Conservation (phyloP, 2,329 filamentous ascomycete genomes). For the Rhytidhysteron rufulum region DNA sequence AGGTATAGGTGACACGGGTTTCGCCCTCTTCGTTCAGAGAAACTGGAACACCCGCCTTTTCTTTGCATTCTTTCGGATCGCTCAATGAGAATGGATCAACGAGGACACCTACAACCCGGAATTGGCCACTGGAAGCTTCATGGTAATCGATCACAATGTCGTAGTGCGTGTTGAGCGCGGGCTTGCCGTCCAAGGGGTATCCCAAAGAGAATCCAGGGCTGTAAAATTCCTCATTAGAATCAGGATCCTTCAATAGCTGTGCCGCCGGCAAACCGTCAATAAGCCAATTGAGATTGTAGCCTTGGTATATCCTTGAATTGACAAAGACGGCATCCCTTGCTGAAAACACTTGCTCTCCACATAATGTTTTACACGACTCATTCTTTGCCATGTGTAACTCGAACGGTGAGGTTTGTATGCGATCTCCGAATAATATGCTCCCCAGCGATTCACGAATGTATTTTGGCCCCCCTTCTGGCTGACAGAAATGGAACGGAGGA, state of each 20-base stretch:
- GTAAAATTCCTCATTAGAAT: slow-evolving; percentile 77
- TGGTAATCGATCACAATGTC: slow-evolving; percentile 94
- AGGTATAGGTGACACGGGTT: slow-evolving; percentile 77
- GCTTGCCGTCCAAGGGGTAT: slow-evolving; percentile 48
- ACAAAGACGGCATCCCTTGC: slow-evolving; percentile 70
- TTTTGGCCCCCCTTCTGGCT: slow-evolving; percentile 70
- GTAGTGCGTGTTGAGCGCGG: slow-evolving; percentile 87
- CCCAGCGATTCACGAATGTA: slow-evolving; percentile 85
- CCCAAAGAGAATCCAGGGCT: slow-evolving; percentile 88
- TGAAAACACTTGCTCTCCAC: slow-evolving; percentile 63
- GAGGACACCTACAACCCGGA: slow-evolving; percentile 85
- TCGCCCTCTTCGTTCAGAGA: slow-evolving; percentile 60
- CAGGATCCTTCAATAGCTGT: slow-evolving; percentile 72
- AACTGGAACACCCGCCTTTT: slow-evolving; percentile 48
- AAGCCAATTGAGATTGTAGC: slow-evolving; percentile 92
- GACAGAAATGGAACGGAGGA: slow-evolving; percentile 81
- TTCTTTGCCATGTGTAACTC: slow-evolving; percentile 82
- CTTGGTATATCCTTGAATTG: slow-evolving; percentile 75
- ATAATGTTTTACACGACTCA: slow-evolving; percentile 81
- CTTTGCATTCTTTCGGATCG: slow-evolving; percentile 59
- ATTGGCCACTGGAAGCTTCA: slow-evolving; percentile 66
- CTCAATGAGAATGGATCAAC: slow-evolving; percentile 75
- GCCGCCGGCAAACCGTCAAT: slow-evolving; percentile 92
- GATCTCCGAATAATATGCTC: slow-evolving; percentile 94
- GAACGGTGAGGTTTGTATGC: slow-evolving; percentile 95